Conservation (phyloP, 768 basidiomycete species). For the Mycena floridula region DNA sequence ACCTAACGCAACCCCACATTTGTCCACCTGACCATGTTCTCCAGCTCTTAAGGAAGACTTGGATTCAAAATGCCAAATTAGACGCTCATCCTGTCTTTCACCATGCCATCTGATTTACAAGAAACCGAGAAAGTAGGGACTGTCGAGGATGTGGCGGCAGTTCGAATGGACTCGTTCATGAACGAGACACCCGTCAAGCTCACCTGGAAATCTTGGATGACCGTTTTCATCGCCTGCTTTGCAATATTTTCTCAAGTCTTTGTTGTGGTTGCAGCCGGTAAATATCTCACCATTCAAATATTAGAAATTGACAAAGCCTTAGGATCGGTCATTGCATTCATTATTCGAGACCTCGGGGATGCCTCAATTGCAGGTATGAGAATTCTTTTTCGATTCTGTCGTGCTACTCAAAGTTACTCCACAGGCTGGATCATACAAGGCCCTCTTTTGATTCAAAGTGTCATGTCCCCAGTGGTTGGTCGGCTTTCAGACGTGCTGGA, state of each 20-base stretch:
- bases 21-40: too few relatives aligned
- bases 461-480: slow-evolving; percentile 10
- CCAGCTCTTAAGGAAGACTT: too few relatives aligned
- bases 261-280: neutral
- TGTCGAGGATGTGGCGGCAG: too few relatives aligned
- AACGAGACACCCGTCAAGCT: slow-evolving; percentile 8
- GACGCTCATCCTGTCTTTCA: too few relatives aligned
- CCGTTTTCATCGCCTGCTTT: slow-evolving; percentile 11
- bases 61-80: too few relatives aligned
- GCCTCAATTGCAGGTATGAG: slow-evolving; percentile 9
- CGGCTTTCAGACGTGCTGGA: slow-evolving; percentile 14
- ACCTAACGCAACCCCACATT: too few relatives aligned
- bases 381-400: neutral
- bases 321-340: slow-evolving; percentile 12
- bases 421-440: slow-evolving; percentile 12
- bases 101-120: too few relatives aligned
- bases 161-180: slow-evolving; percentile 9
- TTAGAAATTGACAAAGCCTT: slow-evolving; percentile 12
- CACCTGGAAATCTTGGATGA: slow-evolving; percentile 14
- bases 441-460: slow-evolving; percentile 13
- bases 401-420: too few relatives aligned
- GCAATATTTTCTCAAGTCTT: slow-evolving; percentile 3
- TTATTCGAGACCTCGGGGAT: slow-evolving; percentile 12
- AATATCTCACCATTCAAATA: neutral
- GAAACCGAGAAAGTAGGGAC: too few relatives aligned